A percentile compares a stretch with the other conserved stretches of the same genome.
These are phyloP conservation scores for Candida anglica DNA, from an alignment of 805 yeast species.

Conservation along the genomic window DNA sequence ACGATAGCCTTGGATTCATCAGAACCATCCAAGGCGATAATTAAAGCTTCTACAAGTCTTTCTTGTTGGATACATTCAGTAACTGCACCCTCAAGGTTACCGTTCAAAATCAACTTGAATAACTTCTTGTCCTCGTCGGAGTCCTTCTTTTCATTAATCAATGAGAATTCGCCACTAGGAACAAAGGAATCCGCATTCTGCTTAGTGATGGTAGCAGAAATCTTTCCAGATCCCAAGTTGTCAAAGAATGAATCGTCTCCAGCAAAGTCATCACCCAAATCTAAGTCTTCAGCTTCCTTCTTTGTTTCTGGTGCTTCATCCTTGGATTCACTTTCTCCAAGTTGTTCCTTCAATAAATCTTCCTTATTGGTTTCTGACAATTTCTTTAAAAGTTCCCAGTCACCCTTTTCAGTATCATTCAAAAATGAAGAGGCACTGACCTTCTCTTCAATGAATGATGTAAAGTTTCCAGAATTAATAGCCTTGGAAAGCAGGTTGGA, in stretches of 20 bases:
- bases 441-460: conserved; percentile 53
- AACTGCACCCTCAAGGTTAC: conserved; percentile 65
- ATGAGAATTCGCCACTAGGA: conserved; percentile 56
- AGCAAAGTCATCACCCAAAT: no score
- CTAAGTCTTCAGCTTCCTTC: conserved; percentile 7
- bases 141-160: conserved; percentile 26
- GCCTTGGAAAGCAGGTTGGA: conserved; percentile 50
- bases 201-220: conserved; percentile 1
- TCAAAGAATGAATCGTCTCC: conserved; percentile 39
- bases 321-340: conserved; percentile 9
- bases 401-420: conserved; percentile 44
- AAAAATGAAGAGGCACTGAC: conserved; percentile 31
- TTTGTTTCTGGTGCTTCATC: conserved; percentile 6
- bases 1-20: conserved; percentile 62
- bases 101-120: conserved; percentile 46
- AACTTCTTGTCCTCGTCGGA: conserved; percentile 41
- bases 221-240: conserved; percentile 24
- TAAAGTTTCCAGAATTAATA: conserved; percentile 51
- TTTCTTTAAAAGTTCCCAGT: conserved; percentile 62
- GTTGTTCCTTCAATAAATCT: conserved; percentile 37
- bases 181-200: conserved; percentile 17
- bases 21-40: conserved; percentile 69
- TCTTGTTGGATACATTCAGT: conserved; percentile 60
- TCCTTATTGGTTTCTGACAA: conserved; percentile 48
- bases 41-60: conserved; percentile 71